Base-by-base conservation (phyloP, 2,329 filamentous ascomycete species). In the Trichoderma cornu-damae region DNA sequence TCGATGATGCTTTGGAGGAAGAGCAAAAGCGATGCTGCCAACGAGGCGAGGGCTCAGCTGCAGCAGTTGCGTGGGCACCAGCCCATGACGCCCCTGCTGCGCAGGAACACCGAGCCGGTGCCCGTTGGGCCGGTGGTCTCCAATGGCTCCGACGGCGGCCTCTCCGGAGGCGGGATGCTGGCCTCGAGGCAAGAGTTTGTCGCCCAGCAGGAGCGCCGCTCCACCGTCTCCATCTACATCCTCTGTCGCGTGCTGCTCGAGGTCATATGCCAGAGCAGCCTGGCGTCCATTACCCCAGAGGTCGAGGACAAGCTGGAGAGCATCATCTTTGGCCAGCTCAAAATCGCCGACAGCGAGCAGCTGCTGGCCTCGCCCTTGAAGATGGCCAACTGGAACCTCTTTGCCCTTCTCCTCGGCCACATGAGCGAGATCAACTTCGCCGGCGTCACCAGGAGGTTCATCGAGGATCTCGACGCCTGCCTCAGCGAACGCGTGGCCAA, bases 1-100 rank as follows among this genome's bases (percentile, higher is more conserved):
- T 92, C 90, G 18, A 91, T 99, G 71, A 99, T 99, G 90, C 82
- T 96, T 30, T 99, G 94, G 94, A 86, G 94, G 57, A 97, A 96
- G 72, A 89, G 85, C 62, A 97, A 97, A 75, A 96, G 91, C 62
- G 93, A 97, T 72, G 85, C 88, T 20, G 91, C 92, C 26, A 87
- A 84, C 64, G 83, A 87, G 61, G 86, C 88, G 26, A 79, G 84
- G 20, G 72, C 63, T 43, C 78, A 84, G 65, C 72, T 85, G 20
- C 81, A 84, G 63, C 81, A 84, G 55, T 70, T 76, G 18, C 77
- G 75, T 14, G 69, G 70, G 32, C 71, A 69, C 40, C 64, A 69
- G 4, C 74, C 72, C 6, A 79, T 72, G 42, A 79, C 72, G 37
- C 78, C 77, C 6, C 73, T 90, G 20, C 74, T 85, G 58, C 82